phyloP scores from a whole-genome alignment of 495 filamentous ascomycete species.

The Annulohypoxylon maeteangense region DNA sequence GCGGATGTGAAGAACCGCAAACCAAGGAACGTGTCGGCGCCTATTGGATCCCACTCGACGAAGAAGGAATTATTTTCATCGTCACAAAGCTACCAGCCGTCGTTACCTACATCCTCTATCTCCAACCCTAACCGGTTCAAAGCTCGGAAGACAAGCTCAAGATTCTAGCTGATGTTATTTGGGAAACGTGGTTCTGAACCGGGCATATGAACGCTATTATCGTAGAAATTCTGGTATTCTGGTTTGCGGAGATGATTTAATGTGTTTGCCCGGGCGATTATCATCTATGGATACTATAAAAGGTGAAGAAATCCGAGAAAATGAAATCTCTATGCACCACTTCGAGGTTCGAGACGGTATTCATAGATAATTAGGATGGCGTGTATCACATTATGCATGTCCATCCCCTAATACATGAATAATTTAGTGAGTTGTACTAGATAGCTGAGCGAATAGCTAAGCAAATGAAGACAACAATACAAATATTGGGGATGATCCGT shows the following conservation, averaged over 20 bases:
- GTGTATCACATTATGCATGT: not conserved
- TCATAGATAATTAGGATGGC: not conserved
- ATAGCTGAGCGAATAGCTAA: not conserved
- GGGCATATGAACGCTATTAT: not conserved
- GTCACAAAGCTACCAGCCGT: constrained; percentile 24
- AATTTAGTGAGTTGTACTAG: not conserved
- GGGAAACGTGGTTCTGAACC: not conserved
- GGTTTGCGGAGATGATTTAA: not conserved
- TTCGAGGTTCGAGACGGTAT: not conserved
- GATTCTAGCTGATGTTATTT: constrained; percentile 21
- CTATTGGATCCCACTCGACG: constrained; percentile 1
- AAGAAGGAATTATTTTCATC: constrained; percentile 25
- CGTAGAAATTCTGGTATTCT: not conserved
- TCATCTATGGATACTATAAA: too few relatives aligned
- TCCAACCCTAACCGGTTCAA: constrained; percentile 10
- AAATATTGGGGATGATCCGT: not conserved
- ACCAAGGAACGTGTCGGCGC: constrained; percentile 18
- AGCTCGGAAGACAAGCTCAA: constrained; percentile 37
- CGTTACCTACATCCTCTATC: not conserved
- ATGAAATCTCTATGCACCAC: not conserved
- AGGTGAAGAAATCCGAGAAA: not conserved
- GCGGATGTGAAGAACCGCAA: not conserved
- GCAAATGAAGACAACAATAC: not conserved
- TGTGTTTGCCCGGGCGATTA: not conserved
- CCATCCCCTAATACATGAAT: not conserved